A percentile compares a stretch with the other conserved stretches of the same genome.
phyloP scores from a whole-genome alignment of 345 rosid genomes.

The Brassica carinata region DNA sequence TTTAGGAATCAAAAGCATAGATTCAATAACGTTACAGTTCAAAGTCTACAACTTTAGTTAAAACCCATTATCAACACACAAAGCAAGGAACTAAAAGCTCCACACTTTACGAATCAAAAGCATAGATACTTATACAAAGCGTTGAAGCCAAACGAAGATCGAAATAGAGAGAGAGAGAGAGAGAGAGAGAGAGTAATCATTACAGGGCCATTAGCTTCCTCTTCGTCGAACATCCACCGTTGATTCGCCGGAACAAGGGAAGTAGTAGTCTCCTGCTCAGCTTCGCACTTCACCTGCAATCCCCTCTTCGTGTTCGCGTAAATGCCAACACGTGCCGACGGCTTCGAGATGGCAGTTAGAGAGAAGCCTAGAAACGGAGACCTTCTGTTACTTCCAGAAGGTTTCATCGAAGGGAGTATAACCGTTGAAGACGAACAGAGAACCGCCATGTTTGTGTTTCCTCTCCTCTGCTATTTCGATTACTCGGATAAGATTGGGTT shows the following conservation, averaged over 20 bases:
- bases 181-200: constrained; percentile 5
- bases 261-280: constrained; percentile 30
- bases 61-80: not conserved
- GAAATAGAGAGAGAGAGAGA: not conserved
- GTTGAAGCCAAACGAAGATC: not conserved
- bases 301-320: constrained; percentile 37
- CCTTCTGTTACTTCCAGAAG: constrained; percentile 21
- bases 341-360: constrained; percentile 37
- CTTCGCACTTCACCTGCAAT: constrained; percentile 55
- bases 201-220: constrained; percentile 73
- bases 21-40: too few species aligned
- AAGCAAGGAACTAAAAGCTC: not conserved
- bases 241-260: constrained; percentile 61
- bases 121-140: too few species aligned
- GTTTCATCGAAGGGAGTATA: constrained; percentile 33
- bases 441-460: constrained; percentile 45
- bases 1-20: not conserved
- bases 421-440: constrained; percentile 47
- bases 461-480: not conserved
- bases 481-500: constrained; percentile 47
- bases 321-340: constrained; percentile 33
- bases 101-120: not conserved
- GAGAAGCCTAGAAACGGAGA: constrained; percentile 53
- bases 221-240: constrained; percentile 76
- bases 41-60: too few species aligned